Base-by-base conservation (phyloP, 75 land plant genomes). In the Azolla pinnata region DNA sequence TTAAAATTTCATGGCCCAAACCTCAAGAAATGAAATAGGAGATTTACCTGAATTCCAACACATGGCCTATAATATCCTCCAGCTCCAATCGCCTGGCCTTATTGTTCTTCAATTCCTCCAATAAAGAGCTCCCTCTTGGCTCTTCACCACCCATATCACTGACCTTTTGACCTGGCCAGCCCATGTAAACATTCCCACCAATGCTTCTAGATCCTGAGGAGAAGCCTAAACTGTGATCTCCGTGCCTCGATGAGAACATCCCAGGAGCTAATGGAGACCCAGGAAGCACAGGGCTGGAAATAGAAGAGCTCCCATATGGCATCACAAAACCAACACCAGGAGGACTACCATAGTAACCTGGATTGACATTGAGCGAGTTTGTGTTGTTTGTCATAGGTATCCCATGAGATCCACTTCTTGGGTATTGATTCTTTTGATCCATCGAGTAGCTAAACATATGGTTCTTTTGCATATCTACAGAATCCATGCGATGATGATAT, bases 31-130 rank as follows among this genome's bases (percentile, higher is more conserved):
- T n/a, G n/a, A n/a, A n/a, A n/a, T n/a, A n/a, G n/a, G n/a, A n/a
- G n/a, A n/a, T n/a, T 33, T 64, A 92, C 97, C 97, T 92, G 75
- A 92, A 92, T 30, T 88, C 96, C 44, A 85, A 77, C 8, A 92
- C 87, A 76, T 92, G 90, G 29, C 72, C 89, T 54, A 78, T 72
- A 62, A 92, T 85, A 27, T 92, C 96, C 18, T 84, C 69, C 30
- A 92, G 81, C 60, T 92, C 97, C 75, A 82, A 78, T 59, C 86
- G 65, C 49, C 71, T 70, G 24, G 75, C 79, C 58, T 91, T 92
- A 58, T 88, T 92, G 70, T 65, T 88, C 64, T 92, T 92, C 57
- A 88, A 80, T 61, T 85, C 96, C 54, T 92, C 97, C 51, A 91
- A 59, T 18, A 92, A 53, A 19, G 84, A 59, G 44, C 87, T 78